Conservation (phyloP, 352 stramenopile species). For the Pythium chondricola region DNA sequence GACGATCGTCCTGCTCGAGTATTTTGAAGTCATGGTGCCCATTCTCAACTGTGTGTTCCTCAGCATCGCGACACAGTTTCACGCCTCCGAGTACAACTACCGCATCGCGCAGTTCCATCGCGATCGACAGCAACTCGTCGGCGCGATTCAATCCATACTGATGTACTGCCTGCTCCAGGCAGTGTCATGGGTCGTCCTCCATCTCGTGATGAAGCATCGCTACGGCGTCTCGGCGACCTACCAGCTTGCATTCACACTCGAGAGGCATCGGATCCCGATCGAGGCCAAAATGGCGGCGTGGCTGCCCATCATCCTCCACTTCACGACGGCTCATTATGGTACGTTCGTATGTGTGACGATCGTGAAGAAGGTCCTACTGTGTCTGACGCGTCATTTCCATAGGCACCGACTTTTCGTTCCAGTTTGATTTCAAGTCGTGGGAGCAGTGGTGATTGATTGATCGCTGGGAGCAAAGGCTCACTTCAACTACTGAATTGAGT, state of each 20-base stretch:
- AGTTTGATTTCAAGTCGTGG: background rate
- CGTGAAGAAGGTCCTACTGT: no score
- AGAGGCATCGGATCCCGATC: no score
- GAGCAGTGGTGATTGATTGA: background rate
- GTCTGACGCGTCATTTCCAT: no score
- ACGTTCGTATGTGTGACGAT: no score
- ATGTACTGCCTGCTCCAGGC: constrained; percentile 3
- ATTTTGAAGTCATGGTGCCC: constrained; percentile 14
- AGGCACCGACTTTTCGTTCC: constrained; percentile 6
- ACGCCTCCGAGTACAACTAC: constrained; percentile 4
- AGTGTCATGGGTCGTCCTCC: constrained; percentile 2
- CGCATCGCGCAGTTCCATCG: constrained; percentile 2
- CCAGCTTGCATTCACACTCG: background rate
- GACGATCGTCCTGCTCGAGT: constrained; percentile 14
- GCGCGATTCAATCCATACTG: no score
- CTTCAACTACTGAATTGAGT: no score
- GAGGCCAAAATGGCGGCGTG: no score
- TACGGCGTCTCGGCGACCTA: constrained; percentile 4
- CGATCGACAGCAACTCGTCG: background rate
- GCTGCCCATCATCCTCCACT: no score
- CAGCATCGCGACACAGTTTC: background rate
- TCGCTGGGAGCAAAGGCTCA: no score
- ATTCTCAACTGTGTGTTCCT: constrained; percentile 12
- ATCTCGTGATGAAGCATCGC: constrained; percentile 12
- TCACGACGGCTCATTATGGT: no score